Evolutionary conservation across 768 basidiomycete genomes (phyloP).

Genomic region (Galerina sulciceps): DNA sequence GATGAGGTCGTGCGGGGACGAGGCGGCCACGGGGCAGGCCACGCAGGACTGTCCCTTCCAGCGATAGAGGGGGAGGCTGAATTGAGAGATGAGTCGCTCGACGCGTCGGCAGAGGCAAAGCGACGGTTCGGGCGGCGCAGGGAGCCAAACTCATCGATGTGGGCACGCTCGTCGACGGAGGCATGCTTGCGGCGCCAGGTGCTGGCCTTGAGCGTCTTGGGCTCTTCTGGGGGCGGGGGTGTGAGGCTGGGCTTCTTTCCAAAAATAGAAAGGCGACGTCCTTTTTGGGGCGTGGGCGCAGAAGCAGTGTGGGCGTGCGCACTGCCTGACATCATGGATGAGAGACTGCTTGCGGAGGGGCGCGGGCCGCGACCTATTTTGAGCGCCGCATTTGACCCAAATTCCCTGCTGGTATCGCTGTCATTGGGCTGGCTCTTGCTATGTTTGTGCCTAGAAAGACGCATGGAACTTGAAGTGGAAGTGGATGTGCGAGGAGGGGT

Average conservation of each 20-base stretch:
- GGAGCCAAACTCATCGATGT: not conserved
- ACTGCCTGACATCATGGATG: slow-evolving; percentile 22
- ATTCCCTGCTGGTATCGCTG: not conserved
- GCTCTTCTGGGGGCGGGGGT: slow-evolving; percentile 37
- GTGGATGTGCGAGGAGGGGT: slow-evolving; percentile 1
- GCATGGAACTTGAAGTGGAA: too few relatives aligned
- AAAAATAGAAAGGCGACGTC: slow-evolving; percentile 31
- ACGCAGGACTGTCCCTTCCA: slow-evolving; percentile 4
- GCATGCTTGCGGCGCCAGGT: slow-evolving; percentile 27
- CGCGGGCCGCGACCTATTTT: slow-evolving; percentile 19
- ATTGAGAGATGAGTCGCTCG: slow-evolving; percentile 51
- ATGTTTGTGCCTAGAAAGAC: slow-evolving; percentile 20
- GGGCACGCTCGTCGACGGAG: slow-evolving; percentile 12
- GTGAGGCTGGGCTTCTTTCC: slow-evolving; percentile 16
- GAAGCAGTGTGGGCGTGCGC: slow-evolving; percentile 1
- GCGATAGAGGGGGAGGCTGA: slow-evolving; percentile 10
- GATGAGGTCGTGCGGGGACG: slow-evolving; percentile 64
- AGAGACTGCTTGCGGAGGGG: slow-evolving; percentile 27
- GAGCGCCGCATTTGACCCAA: not conserved
- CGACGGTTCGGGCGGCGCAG: slow-evolving; percentile 40
- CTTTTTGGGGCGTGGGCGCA: slow-evolving; percentile 20
- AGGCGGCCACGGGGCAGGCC: slow-evolving; percentile 6
- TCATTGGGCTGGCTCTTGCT: slow-evolving; percentile 13
- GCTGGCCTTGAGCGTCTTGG: slow-evolving; percentile 30
- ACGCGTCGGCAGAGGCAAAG: slow-evolving; percentile 46